phyloP scores from a whole-genome alignment of 2,329 filamentous ascomycete genomes.

The Leptographium galeiforme region DNA sequence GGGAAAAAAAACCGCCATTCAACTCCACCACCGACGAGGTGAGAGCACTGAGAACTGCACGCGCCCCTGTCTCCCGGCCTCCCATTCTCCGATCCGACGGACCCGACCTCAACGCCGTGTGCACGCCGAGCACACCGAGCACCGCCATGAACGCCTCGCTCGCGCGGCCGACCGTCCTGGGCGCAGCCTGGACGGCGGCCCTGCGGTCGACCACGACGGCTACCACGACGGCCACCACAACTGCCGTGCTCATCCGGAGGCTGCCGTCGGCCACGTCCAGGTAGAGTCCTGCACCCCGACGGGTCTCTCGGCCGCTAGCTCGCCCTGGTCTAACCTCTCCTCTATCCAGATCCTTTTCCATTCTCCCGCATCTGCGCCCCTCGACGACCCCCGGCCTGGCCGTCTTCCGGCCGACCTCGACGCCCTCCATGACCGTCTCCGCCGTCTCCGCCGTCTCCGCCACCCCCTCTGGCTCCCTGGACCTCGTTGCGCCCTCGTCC shows the following conservation, averaged over 20 bases:
- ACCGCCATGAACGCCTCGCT: background rate
- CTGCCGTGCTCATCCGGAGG: background rate
- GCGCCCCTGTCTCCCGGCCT: background rate
- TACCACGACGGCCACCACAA: background rate
- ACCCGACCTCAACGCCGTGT: background rate
- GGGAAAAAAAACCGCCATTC: background rate
- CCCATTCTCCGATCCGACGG: background rate
- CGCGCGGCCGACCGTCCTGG: background rate
- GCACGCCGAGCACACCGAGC: background rate
- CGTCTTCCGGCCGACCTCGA: slow-evolving; percentile 4
- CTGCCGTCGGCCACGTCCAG: background rate
- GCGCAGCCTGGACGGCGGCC: background rate
- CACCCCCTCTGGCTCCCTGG: slow-evolving; percentile 17
- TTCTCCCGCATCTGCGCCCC: slow-evolving; percentile 10
- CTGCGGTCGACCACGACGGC: background rate
- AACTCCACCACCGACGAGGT: background rate
- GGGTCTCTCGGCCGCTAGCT: background rate
- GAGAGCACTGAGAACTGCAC: background rate
- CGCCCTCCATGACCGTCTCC: background rate
- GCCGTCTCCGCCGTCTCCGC: background rate
- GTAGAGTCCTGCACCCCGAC: too few species aligned
- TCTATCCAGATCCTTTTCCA: slow-evolving; percentile 17
- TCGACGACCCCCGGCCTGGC: slow-evolving; percentile 3
- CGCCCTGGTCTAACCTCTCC: background rate
- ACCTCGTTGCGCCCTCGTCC: slow-evolving; percentile 30